phyloP scores from a whole-genome alignment of 208 protist genomes.

The Wallacemonas sp. region DNA sequence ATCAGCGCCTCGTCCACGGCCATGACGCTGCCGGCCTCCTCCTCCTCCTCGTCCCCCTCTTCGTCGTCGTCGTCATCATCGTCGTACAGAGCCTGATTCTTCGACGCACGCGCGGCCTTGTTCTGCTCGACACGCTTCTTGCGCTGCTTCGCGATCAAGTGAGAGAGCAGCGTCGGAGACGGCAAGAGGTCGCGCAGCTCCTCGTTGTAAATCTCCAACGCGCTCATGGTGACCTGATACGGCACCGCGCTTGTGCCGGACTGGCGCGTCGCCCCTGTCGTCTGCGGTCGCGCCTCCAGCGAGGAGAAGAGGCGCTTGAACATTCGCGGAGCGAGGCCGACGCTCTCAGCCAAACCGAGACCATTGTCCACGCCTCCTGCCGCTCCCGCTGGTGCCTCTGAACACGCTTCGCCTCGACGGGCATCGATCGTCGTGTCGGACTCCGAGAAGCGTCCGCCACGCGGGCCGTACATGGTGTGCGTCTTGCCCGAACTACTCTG shows the following conservation, averaged over 20 bases:
- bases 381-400: no score
- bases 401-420: no score
- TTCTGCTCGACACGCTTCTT: background rate
- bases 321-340: conserved; percentile 55
- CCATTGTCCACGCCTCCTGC: conserved; percentile 1
- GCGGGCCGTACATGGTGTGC: conserved; percentile 77
- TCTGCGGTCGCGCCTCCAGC: conserved; percentile 7
- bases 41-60: conserved; percentile 5
- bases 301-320: conserved; percentile 18
- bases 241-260: background rate
- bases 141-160: background rate
- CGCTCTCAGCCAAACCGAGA: conserved; percentile 7
- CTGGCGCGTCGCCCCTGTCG: background rate
- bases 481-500: conserved; percentile 94
- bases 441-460: conserved; percentile 29
- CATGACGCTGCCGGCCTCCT: no score
- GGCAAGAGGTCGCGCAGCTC: conserved; percentile 74
- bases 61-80: conserved; percentile 4
- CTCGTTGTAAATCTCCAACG: conserved; percentile 82
- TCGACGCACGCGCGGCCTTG: background rate
- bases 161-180: background rate
- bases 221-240: conserved; percentile 49
- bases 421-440: background rate
- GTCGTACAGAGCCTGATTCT: background rate
- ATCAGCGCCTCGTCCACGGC: no score